These are phyloP conservation scores for Rhodamnia argentea DNA, from an alignment of 345 rosid species.

Conservation along the genomic window DNA sequence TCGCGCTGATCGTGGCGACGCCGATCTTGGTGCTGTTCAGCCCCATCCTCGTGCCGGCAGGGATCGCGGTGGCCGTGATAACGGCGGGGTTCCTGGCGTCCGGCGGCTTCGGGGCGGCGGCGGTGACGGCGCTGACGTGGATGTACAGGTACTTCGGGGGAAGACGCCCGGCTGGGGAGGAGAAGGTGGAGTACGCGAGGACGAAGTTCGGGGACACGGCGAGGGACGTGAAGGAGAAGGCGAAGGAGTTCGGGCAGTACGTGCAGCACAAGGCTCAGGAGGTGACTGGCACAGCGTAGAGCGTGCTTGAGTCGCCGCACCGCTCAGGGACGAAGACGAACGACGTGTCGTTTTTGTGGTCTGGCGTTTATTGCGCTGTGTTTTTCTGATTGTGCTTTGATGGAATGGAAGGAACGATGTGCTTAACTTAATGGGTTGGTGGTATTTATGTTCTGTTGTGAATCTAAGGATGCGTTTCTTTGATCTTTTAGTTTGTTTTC, in stretches of 20 bases:
- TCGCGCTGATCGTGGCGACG: conserved; percentile 45
- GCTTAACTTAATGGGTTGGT: background rate
- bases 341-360: background rate
- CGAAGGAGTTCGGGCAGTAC: conserved; percentile 43
- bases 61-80: conserved; percentile 35
- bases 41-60: conserved; percentile 72
- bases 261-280: conserved; percentile 40
- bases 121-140: conserved; percentile 46
- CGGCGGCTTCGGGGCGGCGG: conserved; percentile 53
- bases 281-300: conserved; percentile 5
- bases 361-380: background rate
- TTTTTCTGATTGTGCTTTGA: background rate
- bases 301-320: background rate
- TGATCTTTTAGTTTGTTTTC: too few species aligned
- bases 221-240: conserved; percentile 32
- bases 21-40: conserved; percentile 64
- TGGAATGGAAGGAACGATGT: background rate
- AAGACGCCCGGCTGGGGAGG: conserved; percentile 54
- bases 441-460: background rate
- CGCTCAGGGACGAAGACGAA: background rate
- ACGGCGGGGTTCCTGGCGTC: conserved; percentile 52
- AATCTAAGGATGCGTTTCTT: too few species aligned
- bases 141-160: conserved; percentile 49
- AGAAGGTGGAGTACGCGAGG: conserved; percentile 42
- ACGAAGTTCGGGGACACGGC: conserved; percentile 21